Base-by-base conservation (phyloP, 495 filamentous ascomycete genomes). In the Penicillium nucicola region DNA sequence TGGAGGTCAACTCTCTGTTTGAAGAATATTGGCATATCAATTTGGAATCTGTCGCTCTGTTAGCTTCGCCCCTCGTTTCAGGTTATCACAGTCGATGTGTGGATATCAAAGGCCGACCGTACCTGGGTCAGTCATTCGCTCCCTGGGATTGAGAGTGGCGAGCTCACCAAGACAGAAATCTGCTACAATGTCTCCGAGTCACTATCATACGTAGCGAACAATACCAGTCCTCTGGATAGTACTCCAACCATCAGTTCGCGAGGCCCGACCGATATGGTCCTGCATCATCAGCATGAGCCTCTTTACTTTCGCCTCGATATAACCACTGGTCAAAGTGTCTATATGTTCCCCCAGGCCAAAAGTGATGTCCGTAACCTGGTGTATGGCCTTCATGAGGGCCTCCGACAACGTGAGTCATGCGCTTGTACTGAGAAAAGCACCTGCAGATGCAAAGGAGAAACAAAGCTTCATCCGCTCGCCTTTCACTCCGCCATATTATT, bases 281-380 rank as follows among this genome's bases (percentile, higher is more conserved):
- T 57, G 23, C 39, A 45, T 23, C 55, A 53, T 17, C 37, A 57
- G 39, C 53, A 53, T 33, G 55, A 57, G 28, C 38, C 55, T 20
- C 36, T 57, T 30, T 57, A 57, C 36, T 57, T 57, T 20, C 49
- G 55, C 31, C 47, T 53, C 25, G 47, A 57, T 37, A 19, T 25
- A 0, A 33, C 31, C 8, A 57, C 49, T 0, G 55, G 55, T 3
- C 50, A 57, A 15, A 44, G 50, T n/a, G 34, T 52, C 1, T 53
- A 57, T 34, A 50, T 57, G 22, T 30, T 57, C 10, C 39, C 34
- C 12, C 45, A 57, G 6, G 15, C 48, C 15, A 50, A 34, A 22
- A 9, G 37, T 2, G 48, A 42, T 15, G 14, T 50, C 5, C 37
- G 38, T 4, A 12, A 42, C 35, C 14, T 50, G 4, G 20, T 50